Base-by-base conservation (phyloP, 1,139 yeast genomes). In the Saccharomyces uvarum region DNA sequence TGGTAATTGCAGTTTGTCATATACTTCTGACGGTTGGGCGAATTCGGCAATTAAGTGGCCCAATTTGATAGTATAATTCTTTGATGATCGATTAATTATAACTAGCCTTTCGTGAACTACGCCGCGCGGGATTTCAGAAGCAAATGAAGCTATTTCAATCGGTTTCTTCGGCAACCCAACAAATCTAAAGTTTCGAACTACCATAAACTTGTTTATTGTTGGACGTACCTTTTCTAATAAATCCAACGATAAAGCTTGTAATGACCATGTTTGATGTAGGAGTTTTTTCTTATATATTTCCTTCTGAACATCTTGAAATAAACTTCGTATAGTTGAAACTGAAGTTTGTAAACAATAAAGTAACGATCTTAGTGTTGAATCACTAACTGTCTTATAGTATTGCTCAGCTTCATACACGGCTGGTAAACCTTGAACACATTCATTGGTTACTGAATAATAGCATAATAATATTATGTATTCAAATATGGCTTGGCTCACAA, bases 341-440 rank as follows among this genome's bases (percentile, higher is more conserved):
- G 70, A 57, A 0, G 68, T 69, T 56, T 74, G 80, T 29, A 72
- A 27, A 2, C 72, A 62, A 54, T 73, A 74, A 1, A 70, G 48
- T 2, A 63, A 51, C 8, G 67, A 58, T 55, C 68, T 69, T 47
- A 61, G 59, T 2, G 60, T 64, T 7, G 78, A 73, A 16, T 49
- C 51, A 6, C 53, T 33, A 3, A 64, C 51, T 2, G 55, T 53
- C 9, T 57, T 53, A 53, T 57, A 66, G 54, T 66, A 66, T 8
- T 51, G 29, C 16, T 55, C 57, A 4, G 61, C 60, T 19, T 59
- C 63, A 16, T 59, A 56, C 7, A 58, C 53, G 19, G 27, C 42
- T 3, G 67, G 64, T 14, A 66, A 48, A 27, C 48, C 50, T 11
- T 49, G 47, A 4, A 65, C 50, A 2, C 60, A 55, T n/a, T 57